Base-by-base conservation (phyloP, 225 moss, liverwort and hornwort genomes). In the Marchantia polymorpha region DNA sequence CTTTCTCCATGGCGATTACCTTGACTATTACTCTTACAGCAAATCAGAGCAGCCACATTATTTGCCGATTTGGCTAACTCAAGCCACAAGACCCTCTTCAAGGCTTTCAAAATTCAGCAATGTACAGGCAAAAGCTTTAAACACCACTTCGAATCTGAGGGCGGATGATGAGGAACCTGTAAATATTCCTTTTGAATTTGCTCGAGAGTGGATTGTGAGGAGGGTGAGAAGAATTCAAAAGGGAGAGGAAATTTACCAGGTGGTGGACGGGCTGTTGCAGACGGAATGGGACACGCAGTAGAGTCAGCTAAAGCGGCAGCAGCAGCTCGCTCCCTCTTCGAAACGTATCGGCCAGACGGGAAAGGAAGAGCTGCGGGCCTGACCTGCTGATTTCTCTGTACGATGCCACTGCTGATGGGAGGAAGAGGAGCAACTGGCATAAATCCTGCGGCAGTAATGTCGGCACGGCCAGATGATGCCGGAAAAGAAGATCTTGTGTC, bases 281-380 rank as follows among this genome's bases (percentile, higher is more conserved):
- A 74, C 47, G 81, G 55, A 53, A 52, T 19, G 52, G 86, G 47
- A 63, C 22, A 84, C 76, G 80, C 78, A 39, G 39, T 39, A n/a
- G 76, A 67, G 14, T 78, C 82, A 19, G 85, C 69, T 25, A 69
- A 12, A 74, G 90, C 89, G 65, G 92, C 81, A 52, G 91, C 87
- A 58, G 87, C 90, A 64, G 88, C 82, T 55, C 94, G 89, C 81
- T 96, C 96, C 87, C 92, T 83, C 77, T 91, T 92, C 5, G 96
- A 94, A 26, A 96, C 82, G 83, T 96, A 96, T 61, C 96, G 87
- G 69, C 91, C 90, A 8, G 87, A 72, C 27, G 82, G 52, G 51
- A 51, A 59, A 8, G 73, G 73, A 74, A 26, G 77, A 75, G 25
- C 77, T 11, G 64, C 64, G n/a, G 77, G 19, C 29, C 25, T 77